Evolutionary conservation across 495 filamentous ascomycete genomes (phyloP).

Genomic region (Aspergillus wentii): DNA sequence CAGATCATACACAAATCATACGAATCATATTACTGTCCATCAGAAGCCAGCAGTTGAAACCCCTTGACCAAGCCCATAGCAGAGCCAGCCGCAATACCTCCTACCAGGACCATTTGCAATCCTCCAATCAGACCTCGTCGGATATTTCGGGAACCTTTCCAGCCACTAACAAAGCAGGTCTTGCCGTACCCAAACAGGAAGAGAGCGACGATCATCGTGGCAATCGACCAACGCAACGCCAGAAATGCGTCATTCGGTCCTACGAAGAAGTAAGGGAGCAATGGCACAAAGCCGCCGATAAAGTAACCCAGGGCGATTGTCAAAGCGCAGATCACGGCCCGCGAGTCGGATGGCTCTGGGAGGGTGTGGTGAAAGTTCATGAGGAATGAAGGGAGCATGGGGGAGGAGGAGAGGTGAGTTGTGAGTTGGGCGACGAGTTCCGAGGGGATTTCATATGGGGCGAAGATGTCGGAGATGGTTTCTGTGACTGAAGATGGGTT

Average conservation of each 20-base stretch:
- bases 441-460: slow-evolving; percentile 49
- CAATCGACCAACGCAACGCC: slow-evolving; percentile 65
- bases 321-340: slow-evolving; percentile 54
- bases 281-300: slow-evolving; percentile 65
- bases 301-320: slow-evolving; percentile 71
- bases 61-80: slow-evolving; percentile 62
- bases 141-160: slow-evolving; percentile 31
- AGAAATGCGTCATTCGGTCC: slow-evolving; percentile 45
- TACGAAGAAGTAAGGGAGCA: slow-evolving; percentile 76
- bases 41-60: slow-evolving; percentile 38
- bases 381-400: slow-evolving; percentile 47
- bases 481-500: slow-evolving; percentile 29
- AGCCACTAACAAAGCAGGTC: slow-evolving; percentile 49
- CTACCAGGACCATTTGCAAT: slow-evolving; percentile 61
- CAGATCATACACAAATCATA: not conserved
- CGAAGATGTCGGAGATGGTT: slow-evolving; percentile 47
- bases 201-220: slow-evolving; percentile 62
- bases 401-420: slow-evolving; percentile 41
- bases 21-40: slow-evolving; percentile 14
- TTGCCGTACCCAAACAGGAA: slow-evolving; percentile 73
- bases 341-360: slow-evolving; percentile 43
- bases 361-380: slow-evolving; percentile 56
- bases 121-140: slow-evolving; percentile 42
- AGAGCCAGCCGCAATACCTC: slow-evolving; percentile 58
- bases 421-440: slow-evolving; percentile 41